Base-by-base conservation (phyloP, 495 filamentous ascomycete genomes). In the Copromyces sp. region DNA sequence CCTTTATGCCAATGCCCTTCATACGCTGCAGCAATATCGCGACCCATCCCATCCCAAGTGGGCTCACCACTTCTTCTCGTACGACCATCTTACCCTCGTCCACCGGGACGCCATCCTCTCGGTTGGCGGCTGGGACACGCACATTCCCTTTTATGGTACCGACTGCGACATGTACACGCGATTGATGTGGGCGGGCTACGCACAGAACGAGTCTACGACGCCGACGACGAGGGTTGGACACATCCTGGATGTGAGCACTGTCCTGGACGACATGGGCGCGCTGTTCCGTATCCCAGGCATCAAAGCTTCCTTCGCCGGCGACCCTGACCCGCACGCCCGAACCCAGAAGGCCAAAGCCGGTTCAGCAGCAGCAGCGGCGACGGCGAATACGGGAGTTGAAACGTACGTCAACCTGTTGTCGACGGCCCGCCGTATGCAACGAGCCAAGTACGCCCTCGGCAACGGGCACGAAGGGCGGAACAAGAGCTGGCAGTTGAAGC, bases 101-200 rank as follows among this genome's bases (percentile, higher is more conserved):
- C 86, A 88, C 73, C 83, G 84, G 59, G 77, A 83, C 69, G 84
- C 86, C 0, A 85, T 85, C 68, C 80, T 85, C 65, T 81, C 82
- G 12, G 80, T 87, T 45, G 89, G 88, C 17, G 88, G 81, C 12
- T 90, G 88, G 88, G 88, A 90, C 74, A 86, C 86, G 0, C 80
- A 87, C 40, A 89, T 90, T 47, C 88, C 88, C 5, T 90, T 84
- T 77, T 87, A 89, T 73, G 80, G 80, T 44, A 83, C 86, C 20
- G 87, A 90, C 72, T 80, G 78, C 72, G 78, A 80, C 74, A 76
- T 76, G 70, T 87, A 89, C 77, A 80, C 84, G 14, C 84, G 88
- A 3, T 76, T 89, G 8, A 81, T 82, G 70, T 88, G 88, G 87
- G 82, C 79, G 6, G 83, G 82, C 3, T 88, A 83, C 75, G 82